A percentile compares a stretch with the other conserved stretches of the same genome.
Conservation (phyloP, 306 rosid genomes). For the Arachis hypogaea region DNA sequence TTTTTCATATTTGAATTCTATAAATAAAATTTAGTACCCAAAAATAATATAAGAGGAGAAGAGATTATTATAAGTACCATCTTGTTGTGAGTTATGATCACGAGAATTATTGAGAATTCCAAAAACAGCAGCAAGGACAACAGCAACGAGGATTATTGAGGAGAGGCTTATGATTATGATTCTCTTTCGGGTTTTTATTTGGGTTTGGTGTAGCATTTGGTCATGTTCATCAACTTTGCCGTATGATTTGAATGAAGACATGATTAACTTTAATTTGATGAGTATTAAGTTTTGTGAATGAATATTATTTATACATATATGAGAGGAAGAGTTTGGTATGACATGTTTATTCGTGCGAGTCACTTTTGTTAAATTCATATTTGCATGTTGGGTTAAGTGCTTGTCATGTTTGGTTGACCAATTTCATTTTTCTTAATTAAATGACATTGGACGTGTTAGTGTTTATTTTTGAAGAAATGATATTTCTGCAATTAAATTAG, state of each 20-base stretch:
- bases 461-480: no score
- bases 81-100: slow-evolving; percentile 33
- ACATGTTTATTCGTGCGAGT: slow-evolving; percentile 37
- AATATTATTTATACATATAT: slow-evolving; percentile 20
- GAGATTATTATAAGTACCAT: no score
- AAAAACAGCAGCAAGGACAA: slow-evolving; percentile 50
- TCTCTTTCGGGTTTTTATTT: slow-evolving; percentile 54
- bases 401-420: slow-evolving; percentile 23
- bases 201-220: slow-evolving; percentile 54
- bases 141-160: slow-evolving; percentile 51
- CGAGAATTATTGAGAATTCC: slow-evolving; percentile 39
- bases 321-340: slow-evolving; percentile 25
- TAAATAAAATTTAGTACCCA: no score
- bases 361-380: slow-evolving; percentile 12
- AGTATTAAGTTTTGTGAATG: not conserved
- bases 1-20: no score
- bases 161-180: slow-evolving; percentile 56
- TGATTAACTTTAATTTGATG: not conserved
- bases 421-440: no score
- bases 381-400: slow-evolving; percentile 37
- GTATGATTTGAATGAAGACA: slow-evolving; percentile 54
- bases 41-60: no score
- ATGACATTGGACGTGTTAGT: no score
- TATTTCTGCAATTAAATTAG: no score
- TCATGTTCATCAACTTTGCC: slow-evolving; percentile 60